Conservation (phyloP, 2,329 filamentous ascomycete genomes). For the Arthrinium phaeospermum region DNA sequence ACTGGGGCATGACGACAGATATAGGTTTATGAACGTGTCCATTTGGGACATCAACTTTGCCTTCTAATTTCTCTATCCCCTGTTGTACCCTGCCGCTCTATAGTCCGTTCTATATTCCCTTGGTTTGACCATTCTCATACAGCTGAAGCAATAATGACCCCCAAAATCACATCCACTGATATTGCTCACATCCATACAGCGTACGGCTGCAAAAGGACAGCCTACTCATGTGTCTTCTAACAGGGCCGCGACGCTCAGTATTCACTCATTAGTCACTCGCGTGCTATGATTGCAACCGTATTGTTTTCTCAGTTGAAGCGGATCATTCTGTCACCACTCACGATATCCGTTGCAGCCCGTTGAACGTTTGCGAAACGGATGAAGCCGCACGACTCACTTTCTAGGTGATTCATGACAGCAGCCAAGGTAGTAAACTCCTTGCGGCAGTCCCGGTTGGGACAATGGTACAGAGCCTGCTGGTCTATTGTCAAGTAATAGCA, state of each 20-base stretch:
- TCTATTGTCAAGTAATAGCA: conserved; percentile 31
- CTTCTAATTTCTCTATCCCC: not conserved
- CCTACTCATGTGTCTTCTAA: not conserved
- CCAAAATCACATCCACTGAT: not conserved
- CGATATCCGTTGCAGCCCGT: not conserved
- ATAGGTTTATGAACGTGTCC: not conserved
- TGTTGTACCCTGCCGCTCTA: not conserved
- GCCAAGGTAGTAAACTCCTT: conserved; percentile 47
- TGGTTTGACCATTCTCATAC: not conserved
- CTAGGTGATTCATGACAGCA: conserved; percentile 47
- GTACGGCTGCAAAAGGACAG: not conserved
- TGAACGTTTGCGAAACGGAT: conserved; percentile 42
- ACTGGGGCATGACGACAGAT: not conserved
- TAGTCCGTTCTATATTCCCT: not conserved
- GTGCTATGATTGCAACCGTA: too few relatives aligned
- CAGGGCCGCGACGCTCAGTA: not conserved
- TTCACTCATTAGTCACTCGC: too few relatives aligned
- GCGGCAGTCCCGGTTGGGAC: conserved; percentile 41
- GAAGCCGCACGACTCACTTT: conserved; percentile 49
- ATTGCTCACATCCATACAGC: not conserved
- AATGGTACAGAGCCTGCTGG: conserved; percentile 47
- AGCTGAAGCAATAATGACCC: not conserved
- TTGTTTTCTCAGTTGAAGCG: not conserved
- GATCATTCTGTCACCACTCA: conserved; percentile 17
- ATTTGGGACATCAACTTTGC: not conserved